Evolutionary conservation across 2,329 filamentous ascomycete species (phyloP), one percentile per base, ranked within the genome.

Genomic region (Aspergillus sp.): DNA sequence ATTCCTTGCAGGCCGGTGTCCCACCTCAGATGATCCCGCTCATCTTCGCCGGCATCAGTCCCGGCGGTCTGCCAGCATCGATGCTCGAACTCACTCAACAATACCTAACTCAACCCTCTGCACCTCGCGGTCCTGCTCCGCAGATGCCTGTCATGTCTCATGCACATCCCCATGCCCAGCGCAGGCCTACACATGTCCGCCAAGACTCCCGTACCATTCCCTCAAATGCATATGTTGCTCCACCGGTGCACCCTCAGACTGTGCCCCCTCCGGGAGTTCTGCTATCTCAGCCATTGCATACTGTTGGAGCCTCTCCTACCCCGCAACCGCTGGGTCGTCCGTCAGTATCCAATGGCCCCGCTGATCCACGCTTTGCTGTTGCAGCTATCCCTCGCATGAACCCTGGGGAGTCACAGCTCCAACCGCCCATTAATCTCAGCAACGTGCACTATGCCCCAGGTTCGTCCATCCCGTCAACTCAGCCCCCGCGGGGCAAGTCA

Each of bases 11-110:
- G 57, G 86, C 87, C 39, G 89, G 90, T 10, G 86, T 93, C 54
- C 90, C 90, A 8, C 89, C 90, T 11, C 83, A 88, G 38, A 86
- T 92, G 83, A 83, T 92, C 25, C 90, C 90, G 6, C 78, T 91
- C 61, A 86, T 93, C 23, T 92, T 93, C 74, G 85, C 88, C 11
- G 88, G 88, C 47, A 88, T 91, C 82, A 84, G 84, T 49, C 88
- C 87, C 41, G 86, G 86, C 38, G 69, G 81, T 57, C 74, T 89
- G 27, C 81, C 87, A 19, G 86, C 85, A 64, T 81, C 83, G 32
- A 84, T 85, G 3, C 67, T 90, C 56, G 89, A 91, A 71, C 88
- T 84, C 84, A 84, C 86, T 11, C 88, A 91, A 70, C 87, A 90
- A 68, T 86, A 85, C 68, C 82, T 88, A 72, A 79, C 81, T 5